Percentiles rank a stretch among this genome's conserved stretches.
Evolutionary conservation across 805 yeast species (phyloP).

Genomic region (Nakazawaea ishiwadae): DNA sequence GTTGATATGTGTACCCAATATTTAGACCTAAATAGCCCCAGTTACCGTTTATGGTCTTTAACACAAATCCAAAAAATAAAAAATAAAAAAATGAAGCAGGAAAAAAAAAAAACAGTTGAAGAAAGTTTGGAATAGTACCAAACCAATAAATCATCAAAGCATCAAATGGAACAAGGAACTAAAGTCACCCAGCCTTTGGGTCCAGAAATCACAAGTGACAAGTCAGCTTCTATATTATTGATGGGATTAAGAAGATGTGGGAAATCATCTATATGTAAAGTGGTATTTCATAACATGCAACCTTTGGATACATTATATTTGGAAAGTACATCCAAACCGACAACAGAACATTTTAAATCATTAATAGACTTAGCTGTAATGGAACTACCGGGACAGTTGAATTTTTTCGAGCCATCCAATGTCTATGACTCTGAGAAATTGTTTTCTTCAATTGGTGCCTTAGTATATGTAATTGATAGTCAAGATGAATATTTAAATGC

Average conservation of each 20-base stretch:
- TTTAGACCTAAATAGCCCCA: too few relatives aligned
- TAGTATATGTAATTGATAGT: constrained; percentile 91
- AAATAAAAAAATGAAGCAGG: too few relatives aligned
- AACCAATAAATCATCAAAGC: too few relatives aligned
- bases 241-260: constrained; percentile 92
- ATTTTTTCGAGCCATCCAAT: constrained; percentile 73
- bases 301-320: constrained; percentile 89
- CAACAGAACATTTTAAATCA: constrained; percentile 78
- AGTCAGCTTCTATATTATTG: constrained; percentile 75
- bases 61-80: too few relatives aligned
- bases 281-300: constrained; percentile 94
- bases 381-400: constrained; percentile 93
- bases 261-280: constrained; percentile 92
- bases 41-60: too few relatives aligned
- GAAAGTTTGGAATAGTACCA: too few relatives aligned
- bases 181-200: not conserved
- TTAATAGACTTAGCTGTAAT: constrained; percentile 82
- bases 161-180: not conserved
- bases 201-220: constrained; percentile 33
- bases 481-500: constrained; percentile 96
- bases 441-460: constrained; percentile 80
- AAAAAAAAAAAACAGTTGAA: too few relatives aligned
- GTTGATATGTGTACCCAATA: too few relatives aligned
- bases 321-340: constrained; percentile 87
- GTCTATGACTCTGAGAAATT: constrained; percentile 68